Conservation (phyloP, 1,284 basidiomycete genomes). For the Cryptococcus wingfieldii region DNA sequence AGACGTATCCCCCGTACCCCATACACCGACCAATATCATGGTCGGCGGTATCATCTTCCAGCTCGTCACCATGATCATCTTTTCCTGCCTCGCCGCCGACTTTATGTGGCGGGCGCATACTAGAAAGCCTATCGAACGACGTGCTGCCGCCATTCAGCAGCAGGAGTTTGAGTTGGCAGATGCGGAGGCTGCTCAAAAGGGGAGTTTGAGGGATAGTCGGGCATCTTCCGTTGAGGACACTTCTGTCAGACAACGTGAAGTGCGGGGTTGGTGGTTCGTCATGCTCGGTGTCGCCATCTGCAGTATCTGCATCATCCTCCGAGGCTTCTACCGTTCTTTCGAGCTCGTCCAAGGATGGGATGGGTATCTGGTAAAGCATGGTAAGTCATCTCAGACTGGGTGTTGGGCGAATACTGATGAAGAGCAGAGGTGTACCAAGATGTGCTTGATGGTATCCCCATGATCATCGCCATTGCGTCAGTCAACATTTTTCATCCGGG, state of each 20-base stretch:
- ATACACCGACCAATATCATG: conserved; percentile 38
- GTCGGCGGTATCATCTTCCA: conserved; percentile 49
- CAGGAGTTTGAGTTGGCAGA: background rate
- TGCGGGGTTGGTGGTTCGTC: conserved; percentile 8
- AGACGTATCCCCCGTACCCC: conserved; percentile 8
- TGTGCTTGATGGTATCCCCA: conserved; percentile 60
- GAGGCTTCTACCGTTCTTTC: conserved; percentile 12
- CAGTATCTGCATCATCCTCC: conserved; percentile 9
- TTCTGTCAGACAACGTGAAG: background rate
- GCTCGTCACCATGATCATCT: conserved; percentile 38
- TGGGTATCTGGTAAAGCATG: conserved; percentile 7
- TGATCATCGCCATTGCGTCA: conserved; percentile 55
- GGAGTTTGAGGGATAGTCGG: background rate
- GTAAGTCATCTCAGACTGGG: background rate
- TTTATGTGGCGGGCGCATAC: conserved; percentile 26
- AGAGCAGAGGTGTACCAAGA: conserved; percentile 25
- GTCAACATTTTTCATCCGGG: conserved; percentile 59
- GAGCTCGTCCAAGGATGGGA: conserved; percentile 12
- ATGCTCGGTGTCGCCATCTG: conserved; percentile 5
- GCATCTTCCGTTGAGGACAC: background rate
- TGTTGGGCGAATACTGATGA: background rate
- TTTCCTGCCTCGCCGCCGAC: conserved; percentile 32
- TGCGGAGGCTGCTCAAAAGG: background rate
- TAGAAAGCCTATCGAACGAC: conserved; percentile 14
- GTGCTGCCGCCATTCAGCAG: background rate